phyloP scores from a whole-genome alignment of 345 rosid genomes.

The Salix viminalis region DNA sequence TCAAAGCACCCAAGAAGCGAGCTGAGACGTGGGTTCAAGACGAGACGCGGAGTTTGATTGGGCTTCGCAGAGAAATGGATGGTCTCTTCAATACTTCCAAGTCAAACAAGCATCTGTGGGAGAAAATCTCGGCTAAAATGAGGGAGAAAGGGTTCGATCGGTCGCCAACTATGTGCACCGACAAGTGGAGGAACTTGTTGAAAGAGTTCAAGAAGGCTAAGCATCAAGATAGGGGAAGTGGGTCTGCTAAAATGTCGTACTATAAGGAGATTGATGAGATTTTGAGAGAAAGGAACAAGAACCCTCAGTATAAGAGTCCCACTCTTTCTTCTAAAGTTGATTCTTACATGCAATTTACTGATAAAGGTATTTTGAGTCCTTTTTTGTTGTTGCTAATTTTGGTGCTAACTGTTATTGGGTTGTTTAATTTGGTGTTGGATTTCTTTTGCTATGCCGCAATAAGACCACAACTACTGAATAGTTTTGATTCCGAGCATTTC shows the following conservation, averaged over 20 bases:
- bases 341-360: conserved; percentile 81
- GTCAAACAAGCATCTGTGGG: conserved; percentile 98
- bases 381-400: background rate
- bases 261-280: conserved; percentile 96
- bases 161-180: conserved; percentile 98
- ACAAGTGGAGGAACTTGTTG: conserved; percentile 96
- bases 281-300: conserved; percentile 77
- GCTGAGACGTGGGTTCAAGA: conserved; percentile 99
- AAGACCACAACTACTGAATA: background rate
- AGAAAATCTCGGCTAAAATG: conserved; percentile 84
- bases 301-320: conserved; percentile 62
- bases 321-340: conserved; percentile 65
- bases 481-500: background rate
- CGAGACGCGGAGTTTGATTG: conserved; percentile 81
- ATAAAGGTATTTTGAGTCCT: conserved; percentile 56
- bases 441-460: background rate
- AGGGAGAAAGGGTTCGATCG: conserved; percentile 94
- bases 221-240: conserved; percentile 74
- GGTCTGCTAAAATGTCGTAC: conserved; percentile 87
- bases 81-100: conserved; percentile 88
- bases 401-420: background rate
- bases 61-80: conserved; percentile 79
- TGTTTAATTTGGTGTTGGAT: background rate
- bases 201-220: conserved; percentile 93
- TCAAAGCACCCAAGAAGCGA: conserved; percentile 87